Base-by-base conservation (phyloP, 345 rosid species). In the Syzygium oleosum region DNA sequence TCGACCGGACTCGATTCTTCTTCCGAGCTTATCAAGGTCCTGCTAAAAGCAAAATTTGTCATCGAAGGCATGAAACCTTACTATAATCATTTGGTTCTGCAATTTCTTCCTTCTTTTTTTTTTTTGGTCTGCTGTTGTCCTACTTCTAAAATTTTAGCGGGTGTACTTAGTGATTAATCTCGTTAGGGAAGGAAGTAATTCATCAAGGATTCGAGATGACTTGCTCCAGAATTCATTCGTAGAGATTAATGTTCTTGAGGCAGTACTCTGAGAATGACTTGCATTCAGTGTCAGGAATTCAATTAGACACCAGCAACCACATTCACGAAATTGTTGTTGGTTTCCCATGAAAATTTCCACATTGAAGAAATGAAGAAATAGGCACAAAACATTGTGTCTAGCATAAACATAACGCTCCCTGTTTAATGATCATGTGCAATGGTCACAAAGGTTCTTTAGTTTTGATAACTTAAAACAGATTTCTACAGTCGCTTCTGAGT, bases 241-340 rank as follows among this genome's bases (percentile, higher is more conserved):
- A 58, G n/a, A 58, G 6, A 23, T 58, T 58, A 58, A 58, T 23
- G 63, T 58, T 23, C n/a, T 56, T 0, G 12, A 56, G n/a, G 11
- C 61, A 56, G 25, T 56, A 56, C n/a, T 12, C 5, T 22, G n/a
- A 56, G n/a, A 9, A 58, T 58, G 6, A 1, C n/a, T 23, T 10
- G 14, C 63, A 58, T 58, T 4, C 6, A 4, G 14, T 4, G 6
- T 58, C 0, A 1, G 0, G 13, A 1, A 58, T 58, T 23, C 6
- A 0, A 58, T 55, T 12, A 23, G 63, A 58, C 63, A 23, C 22
- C 29, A 56, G 6, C n/a, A 4, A 58, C 29, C 63, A 23, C 4
- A 23, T 23, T 23, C n/a, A 23, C 14, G 22, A n/a, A 23, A 58
- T 58, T 9, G 63, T 23, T 0, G 3, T 0, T 1, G 27, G 22